Conservation (phyloP, 169 alveolate genomes). For the Sarcocystis neurona region DNA sequence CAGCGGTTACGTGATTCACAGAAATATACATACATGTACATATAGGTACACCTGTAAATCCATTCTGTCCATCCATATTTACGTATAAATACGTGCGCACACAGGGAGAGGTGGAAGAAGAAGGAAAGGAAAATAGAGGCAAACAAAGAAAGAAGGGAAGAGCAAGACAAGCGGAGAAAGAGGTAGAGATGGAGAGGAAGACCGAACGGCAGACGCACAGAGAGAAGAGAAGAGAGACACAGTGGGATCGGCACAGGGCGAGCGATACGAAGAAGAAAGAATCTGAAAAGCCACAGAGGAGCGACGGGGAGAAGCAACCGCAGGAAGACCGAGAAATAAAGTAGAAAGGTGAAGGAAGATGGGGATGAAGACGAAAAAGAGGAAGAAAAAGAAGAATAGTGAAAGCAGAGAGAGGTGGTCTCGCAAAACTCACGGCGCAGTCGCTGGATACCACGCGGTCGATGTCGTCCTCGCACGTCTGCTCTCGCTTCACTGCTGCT, state of each 20-base stretch:
- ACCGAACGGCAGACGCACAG: neutral
- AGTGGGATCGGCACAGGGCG: neutral
- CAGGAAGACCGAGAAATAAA: neutral
- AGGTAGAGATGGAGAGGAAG: neutral
- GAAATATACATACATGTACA: neutral
- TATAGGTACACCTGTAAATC: neutral
- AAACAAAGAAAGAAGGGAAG: neutral
- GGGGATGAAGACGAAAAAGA: no score
- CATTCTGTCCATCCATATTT: neutral
- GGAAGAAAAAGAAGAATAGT: no score
- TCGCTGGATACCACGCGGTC: no score
- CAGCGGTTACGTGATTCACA: neutral
- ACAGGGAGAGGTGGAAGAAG: neutral
- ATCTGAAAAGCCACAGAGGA: neutral
- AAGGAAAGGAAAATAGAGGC: neutral
- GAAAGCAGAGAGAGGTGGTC: no score
- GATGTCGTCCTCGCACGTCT: no score
- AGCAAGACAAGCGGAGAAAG: neutral
- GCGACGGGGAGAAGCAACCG: neutral
- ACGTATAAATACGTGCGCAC: neutral
- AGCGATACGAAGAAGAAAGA: neutral
- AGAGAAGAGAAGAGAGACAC: neutral
- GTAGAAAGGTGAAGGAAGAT: no score
- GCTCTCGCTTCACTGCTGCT: no score
- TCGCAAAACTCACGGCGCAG: no score